These are phyloP conservation scores for Pleurotus sapidus DNA, from an alignment of 768 basidiomycete species.

Conservation along the genomic window DNA sequence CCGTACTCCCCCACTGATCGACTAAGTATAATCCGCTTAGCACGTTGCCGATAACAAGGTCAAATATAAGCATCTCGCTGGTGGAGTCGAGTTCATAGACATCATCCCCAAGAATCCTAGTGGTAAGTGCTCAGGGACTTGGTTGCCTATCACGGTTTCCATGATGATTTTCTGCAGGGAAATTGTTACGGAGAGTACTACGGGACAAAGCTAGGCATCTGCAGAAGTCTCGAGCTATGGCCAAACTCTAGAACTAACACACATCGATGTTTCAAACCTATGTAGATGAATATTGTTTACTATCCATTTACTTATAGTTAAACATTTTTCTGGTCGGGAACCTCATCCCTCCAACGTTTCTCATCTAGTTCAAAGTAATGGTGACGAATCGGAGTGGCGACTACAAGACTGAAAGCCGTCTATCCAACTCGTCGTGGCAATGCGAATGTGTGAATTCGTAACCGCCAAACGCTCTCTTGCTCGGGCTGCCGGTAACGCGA, in stretches of 20 bases:
- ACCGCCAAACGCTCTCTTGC: too few relatives aligned
- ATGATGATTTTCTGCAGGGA: neutral
- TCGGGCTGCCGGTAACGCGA: too few relatives aligned
- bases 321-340: too few relatives aligned
- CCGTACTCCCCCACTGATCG: neutral
- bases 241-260: conserved; percentile 12
- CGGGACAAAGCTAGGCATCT: conserved; percentile 45
- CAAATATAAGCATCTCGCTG: conserved; percentile 55
- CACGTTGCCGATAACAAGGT: conserved; percentile 54
- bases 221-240: conserved; percentile 16
- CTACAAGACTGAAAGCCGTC: too few relatives aligned
- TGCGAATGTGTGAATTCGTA: too few relatives aligned
- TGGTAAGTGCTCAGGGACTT: conserved; percentile 34
- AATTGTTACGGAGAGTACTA: conserved; percentile 41
- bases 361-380: too few relatives aligned
- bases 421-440: too few relatives aligned
- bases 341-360: too few relatives aligned
- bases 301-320: too few relatives aligned
- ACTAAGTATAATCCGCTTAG: conserved; percentile 22
- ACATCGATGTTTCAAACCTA: too few relatives aligned
- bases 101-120: conserved; percentile 62
- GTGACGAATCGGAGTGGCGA: too few relatives aligned
- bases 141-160: neutral
- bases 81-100: conserved; percentile 55
- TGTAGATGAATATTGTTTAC: too few relatives aligned